A percentile compares a stretch with the other conserved stretches of the same genome.
Conservation (phyloP, 768 basidiomycete species). For the Suillus americanus region DNA sequence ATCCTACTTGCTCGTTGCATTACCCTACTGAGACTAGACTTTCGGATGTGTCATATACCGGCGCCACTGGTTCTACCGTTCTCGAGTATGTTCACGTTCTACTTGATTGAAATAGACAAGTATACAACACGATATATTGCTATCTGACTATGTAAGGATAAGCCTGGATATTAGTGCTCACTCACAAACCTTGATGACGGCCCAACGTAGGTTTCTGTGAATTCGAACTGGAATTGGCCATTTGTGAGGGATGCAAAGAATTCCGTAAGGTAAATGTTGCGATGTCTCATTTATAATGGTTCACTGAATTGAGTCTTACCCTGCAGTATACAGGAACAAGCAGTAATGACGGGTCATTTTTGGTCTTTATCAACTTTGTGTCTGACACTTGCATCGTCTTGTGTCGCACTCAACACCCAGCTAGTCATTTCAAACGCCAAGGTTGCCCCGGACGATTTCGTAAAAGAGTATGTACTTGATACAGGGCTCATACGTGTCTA, state of each 20-base stretch:
- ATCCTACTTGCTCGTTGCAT: not conserved
- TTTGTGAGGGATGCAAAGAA: not conserved
- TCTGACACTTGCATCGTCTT: slow-evolving; percentile 11
- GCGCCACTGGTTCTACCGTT: not conserved
- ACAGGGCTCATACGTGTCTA: not conserved
- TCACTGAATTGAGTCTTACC: not conserved
- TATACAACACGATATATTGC: not conserved
- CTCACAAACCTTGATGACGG: not conserved
- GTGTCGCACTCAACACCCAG: slow-evolving; percentile 17
- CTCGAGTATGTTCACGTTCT: not conserved
- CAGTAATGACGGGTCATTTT: not conserved
- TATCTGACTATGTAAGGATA: not conserved
- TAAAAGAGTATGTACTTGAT: slow-evolving; percentile 2
- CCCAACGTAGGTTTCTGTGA: not conserved
- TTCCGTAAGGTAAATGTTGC: not conserved
- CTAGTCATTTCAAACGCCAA: slow-evolving; percentile 24
- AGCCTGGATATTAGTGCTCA: not conserved
- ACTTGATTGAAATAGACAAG: not conserved
- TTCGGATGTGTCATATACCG: not conserved
- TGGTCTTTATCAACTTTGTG: not conserved
- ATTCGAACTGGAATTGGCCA: not conserved
- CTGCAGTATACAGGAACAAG: not conserved
- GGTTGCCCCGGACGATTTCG: slow-evolving; percentile 31
- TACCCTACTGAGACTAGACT: not conserved
- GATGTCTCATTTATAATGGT: not conserved